Evolutionary conservation across 208 protist species (phyloP).

Genomic region (Wallacemonas sp.): DNA sequence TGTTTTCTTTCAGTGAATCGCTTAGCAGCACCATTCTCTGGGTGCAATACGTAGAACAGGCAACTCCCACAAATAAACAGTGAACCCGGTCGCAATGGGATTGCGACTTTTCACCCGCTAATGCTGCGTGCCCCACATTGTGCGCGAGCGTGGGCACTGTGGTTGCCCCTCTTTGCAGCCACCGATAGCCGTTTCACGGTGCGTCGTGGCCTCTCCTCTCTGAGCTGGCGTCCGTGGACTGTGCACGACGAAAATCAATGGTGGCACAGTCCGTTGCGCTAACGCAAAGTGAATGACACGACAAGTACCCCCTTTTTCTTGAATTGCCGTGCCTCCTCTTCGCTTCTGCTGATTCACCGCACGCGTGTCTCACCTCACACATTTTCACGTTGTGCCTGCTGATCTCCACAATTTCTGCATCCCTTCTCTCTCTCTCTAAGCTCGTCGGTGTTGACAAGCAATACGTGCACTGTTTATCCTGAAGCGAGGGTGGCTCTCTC

Average conservation of each 20-base stretch:
- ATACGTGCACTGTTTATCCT: too few relatives aligned
- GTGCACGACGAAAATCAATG: background rate
- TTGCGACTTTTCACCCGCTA: too few relatives aligned
- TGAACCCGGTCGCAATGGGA: too few relatives aligned
- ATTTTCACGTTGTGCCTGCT: too few relatives aligned
- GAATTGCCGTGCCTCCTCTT: background rate
- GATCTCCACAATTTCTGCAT: background rate
- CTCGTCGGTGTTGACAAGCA: slow-evolving; percentile 6
- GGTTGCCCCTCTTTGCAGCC: too few relatives aligned
- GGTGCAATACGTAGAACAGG: background rate
- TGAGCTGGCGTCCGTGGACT: too few relatives aligned
- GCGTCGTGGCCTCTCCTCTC: too few relatives aligned
- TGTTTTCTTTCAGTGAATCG: background rate
- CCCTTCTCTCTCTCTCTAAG: background rate
- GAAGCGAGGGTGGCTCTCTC: background rate
- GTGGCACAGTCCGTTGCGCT: background rate
- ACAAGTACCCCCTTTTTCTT: background rate
- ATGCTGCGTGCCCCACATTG: too few relatives aligned
- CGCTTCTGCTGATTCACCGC: background rate
- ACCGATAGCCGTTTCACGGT: too few relatives aligned
- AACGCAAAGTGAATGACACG: background rate
- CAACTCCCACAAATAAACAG: background rate
- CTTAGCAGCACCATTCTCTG: slow-evolving; percentile 6
- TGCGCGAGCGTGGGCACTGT: too few relatives aligned
- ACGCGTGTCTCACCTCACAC: too few relatives aligned